Percentiles rank a stretch among this genome's conserved stretches.
These are phyloP conservation scores for Penicilliopsis zonata DNA, from an alignment of 495 filamentous ascomycete genomes.

Conservation along the genomic window DNA sequence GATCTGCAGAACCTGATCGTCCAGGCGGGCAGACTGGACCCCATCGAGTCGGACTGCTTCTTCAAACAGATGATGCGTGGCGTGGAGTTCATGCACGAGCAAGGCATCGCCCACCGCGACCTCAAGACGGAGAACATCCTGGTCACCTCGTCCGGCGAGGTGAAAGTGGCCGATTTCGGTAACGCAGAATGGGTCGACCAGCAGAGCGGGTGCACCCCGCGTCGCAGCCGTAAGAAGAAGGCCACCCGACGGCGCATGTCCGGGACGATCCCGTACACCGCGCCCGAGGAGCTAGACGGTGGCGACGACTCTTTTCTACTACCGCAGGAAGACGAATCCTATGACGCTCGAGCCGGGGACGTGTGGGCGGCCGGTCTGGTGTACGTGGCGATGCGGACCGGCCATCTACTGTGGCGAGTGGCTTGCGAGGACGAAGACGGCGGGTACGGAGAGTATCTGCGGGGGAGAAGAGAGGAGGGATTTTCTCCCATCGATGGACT, in stretches of 20 bases:
- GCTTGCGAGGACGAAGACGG: conserved; percentile 83
- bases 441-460: conserved; percentile 76
- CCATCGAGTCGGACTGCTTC: conserved; percentile 80
- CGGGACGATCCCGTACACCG: conserved; percentile 54
- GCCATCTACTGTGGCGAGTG: conserved; percentile 76
- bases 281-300: conserved; percentile 74
- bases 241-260: not conserved
- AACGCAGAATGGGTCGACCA: conserved; percentile 59
- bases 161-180: conserved; percentile 95
- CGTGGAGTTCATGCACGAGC: conserved; percentile 92
- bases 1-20: conserved; percentile 84
- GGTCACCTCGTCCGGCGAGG: conserved; percentile 71
- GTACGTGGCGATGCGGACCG: conserved; percentile 93
- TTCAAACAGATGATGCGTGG: conserved; percentile 95
- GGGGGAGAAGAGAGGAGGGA: conserved; percentile 69
- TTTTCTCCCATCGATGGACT: conserved; percentile 86
- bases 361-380: conserved; percentile 93
- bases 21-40: conserved; percentile 54
- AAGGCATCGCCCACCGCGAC: conserved; percentile 86
- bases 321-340: conserved; percentile 48
- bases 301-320: conserved; percentile 58
- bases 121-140: conserved; percentile 93
- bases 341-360: conserved; percentile 83
- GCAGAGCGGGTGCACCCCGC: conserved; percentile 3
- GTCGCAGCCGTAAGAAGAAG: conserved; percentile 11